Evolutionary conservation across 2,329 filamentous ascomycete species (phyloP).

Genomic region (Hypoxylon sp.): DNA sequence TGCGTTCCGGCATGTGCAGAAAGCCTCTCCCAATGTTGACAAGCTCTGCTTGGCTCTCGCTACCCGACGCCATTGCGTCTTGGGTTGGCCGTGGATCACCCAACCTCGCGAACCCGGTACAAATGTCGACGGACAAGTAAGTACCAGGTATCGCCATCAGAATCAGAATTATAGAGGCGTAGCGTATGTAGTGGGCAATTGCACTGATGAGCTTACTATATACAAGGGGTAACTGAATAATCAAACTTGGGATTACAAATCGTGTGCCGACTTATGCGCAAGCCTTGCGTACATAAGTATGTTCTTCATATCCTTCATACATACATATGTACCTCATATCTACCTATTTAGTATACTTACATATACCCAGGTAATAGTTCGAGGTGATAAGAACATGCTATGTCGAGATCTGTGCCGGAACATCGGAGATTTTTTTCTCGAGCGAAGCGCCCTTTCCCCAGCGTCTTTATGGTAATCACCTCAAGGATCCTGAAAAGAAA

Average conservation of each 20-base stretch:
- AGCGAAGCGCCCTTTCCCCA: constrained; percentile 33
- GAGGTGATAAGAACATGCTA: constrained; percentile 36
- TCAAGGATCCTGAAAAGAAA: constrained; percentile 28
- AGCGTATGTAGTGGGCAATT: constrained; percentile 14
- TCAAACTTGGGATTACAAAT: constrained; percentile 34
- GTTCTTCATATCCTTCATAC: no score
- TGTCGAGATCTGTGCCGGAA: constrained; percentile 39
- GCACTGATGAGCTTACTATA: constrained; percentile 35
- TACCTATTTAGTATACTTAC: no score
- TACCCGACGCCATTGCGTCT: constrained; percentile 39
- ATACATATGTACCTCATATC: no score
- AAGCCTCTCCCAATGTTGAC: constrained; percentile 42
- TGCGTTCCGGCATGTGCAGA: constrained; percentile 45
- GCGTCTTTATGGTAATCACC: constrained; percentile 2
- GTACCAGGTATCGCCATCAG: constrained; percentile 31
- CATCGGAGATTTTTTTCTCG: constrained; percentile 42
- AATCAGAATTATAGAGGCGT: constrained; percentile 20
- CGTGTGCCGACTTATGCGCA: constrained; percentile 36
- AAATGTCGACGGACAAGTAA: constrained; percentile 23
- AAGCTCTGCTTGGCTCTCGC: constrained; percentile 40
- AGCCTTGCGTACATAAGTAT: constrained; percentile 24
- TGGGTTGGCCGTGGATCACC: constrained; percentile 40
- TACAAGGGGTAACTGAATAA: constrained; percentile 32
- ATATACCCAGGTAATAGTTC: constrained; percentile 5
- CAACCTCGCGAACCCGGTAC: constrained; percentile 31